These are phyloP conservation scores for Grammothele lineata DNA, from an alignment of 768 basidiomycete genomes.

Conservation along the genomic window DNA sequence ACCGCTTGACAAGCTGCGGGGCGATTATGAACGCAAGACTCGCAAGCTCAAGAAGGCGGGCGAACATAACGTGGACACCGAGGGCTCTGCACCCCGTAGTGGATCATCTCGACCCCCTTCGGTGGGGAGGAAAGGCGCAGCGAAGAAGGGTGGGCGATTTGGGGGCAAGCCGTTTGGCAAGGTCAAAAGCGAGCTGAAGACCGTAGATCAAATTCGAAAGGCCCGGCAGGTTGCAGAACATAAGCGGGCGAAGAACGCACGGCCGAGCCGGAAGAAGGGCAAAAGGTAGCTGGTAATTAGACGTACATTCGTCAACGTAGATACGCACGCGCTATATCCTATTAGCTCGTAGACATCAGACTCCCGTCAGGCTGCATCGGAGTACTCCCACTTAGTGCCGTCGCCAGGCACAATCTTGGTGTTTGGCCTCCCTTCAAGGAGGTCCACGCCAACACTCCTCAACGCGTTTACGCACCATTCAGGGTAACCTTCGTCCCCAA, in stretches of 20 bases:
- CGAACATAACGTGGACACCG: conserved; percentile 23
- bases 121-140: conserved; percentile 21
- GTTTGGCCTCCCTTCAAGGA: conserved; percentile 51
- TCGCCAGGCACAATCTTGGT: conserved; percentile 52
- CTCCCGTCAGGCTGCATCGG: conserved; percentile 29
- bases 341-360: not conserved
- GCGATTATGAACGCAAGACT: conserved; percentile 70
- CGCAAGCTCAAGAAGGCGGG: conserved; percentile 53
- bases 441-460: conserved; percentile 76
- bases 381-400: conserved; percentile 82
- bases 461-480: conserved; percentile 88
- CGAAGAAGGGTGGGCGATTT: conserved; percentile 41
- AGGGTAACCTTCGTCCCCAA: conserved; percentile 73
- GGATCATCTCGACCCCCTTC: conserved; percentile 13
- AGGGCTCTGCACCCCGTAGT: conserved; percentile 19
- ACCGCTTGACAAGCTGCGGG: conserved; percentile 69
- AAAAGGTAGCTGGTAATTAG: conserved; percentile 28
- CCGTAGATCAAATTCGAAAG: conserved; percentile 83
- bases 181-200: conserved; percentile 83
- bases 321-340: not conserved
- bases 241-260: conserved; percentile 75
- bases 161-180: conserved; percentile 57
- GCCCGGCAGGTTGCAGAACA: conserved; percentile 60
- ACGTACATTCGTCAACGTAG: not conserved
- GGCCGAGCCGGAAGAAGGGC: conserved; percentile 49